Evolutionary conservation across 768 basidiomycete genomes (phyloP).

Genomic region (Termitomyces sp.): DNA sequence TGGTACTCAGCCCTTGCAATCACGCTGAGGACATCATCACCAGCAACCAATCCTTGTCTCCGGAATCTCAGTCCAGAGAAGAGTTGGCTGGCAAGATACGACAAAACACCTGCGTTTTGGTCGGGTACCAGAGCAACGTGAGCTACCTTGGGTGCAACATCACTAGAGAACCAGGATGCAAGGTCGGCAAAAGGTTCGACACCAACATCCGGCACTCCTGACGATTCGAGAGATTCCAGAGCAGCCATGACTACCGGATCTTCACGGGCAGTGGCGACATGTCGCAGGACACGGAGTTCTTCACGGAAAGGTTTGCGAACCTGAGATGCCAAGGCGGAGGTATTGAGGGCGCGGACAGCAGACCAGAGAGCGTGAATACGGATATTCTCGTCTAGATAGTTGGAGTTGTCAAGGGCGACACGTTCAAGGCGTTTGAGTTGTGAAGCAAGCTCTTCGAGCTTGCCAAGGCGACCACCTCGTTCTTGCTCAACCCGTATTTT

Average conservation of each 20-base stretch:
- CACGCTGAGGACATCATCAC: constrained; percentile 81
- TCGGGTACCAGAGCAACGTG: constrained; percentile 93
- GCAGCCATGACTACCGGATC: constrained; percentile 62
- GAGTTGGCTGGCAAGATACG: constrained; percentile 77
- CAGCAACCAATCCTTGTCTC: constrained; percentile 71
- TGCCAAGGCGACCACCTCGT: constrained; percentile 90
- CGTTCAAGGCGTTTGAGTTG: constrained; percentile 89
- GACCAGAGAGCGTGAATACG: constrained; percentile 91
- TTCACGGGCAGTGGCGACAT: constrained; percentile 64
- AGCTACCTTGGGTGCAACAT: constrained; percentile 78
- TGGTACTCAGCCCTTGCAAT: constrained; percentile 85
- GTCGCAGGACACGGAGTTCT: constrained; percentile 79
- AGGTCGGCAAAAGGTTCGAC: constrained; percentile 89
- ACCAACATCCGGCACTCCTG: constrained; percentile 70
- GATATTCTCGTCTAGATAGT: constrained; percentile 89
- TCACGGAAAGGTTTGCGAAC: constrained; percentile 81
- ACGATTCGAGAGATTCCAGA: constrained; percentile 61
- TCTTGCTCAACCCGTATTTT: constrained; percentile 95
- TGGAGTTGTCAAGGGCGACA: constrained; percentile 85
- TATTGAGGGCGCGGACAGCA: constrained; percentile 74
- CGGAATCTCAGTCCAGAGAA: constrained; percentile 76
- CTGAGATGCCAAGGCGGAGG: constrained; percentile 57
- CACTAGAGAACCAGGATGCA: constrained; percentile 82
- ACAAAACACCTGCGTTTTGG: constrained; percentile 79
- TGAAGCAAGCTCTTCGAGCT: constrained; percentile 88